Evolutionary conservation across 768 basidiomycete genomes (phyloP).

Genomic region (Nidularia sp.): DNA sequence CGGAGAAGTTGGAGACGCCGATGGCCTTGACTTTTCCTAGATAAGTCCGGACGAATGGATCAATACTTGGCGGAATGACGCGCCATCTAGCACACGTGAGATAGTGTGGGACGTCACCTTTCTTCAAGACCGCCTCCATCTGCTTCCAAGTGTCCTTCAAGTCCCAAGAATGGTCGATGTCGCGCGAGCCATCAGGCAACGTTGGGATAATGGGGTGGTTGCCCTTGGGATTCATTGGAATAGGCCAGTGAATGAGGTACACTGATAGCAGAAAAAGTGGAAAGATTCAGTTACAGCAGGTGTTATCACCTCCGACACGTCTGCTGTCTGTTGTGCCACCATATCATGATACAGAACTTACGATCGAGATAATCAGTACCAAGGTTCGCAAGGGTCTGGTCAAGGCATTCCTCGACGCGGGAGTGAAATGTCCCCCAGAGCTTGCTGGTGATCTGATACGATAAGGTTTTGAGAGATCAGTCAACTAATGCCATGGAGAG

Average conservation of each 20-base stretch:
- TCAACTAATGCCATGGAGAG: neutral
- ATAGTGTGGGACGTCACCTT: slow-evolving; percentile 32
- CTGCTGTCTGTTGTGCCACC: slow-evolving; percentile 3
- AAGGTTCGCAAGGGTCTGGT: slow-evolving; percentile 72
- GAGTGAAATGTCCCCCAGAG: slow-evolving; percentile 66
- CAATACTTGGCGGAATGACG: neutral
- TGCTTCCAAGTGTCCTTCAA: slow-evolving; percentile 77
- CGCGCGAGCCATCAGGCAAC: slow-evolving; percentile 60
- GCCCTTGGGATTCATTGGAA: slow-evolving; percentile 67
- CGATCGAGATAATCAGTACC: slow-evolving; percentile 85
- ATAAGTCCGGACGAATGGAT: neutral
- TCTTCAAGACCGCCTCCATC: slow-evolving; percentile 71
- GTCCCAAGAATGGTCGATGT: slow-evolving; percentile 64
- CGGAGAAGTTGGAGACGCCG: slow-evolving; percentile 76
- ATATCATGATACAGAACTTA: slow-evolving; percentile 27
- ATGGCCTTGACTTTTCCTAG: slow-evolving; percentile 63
- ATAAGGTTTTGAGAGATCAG: slow-evolving; percentile 1
- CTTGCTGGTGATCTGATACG: slow-evolving; percentile 62
- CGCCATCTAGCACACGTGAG: neutral
- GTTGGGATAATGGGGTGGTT: slow-evolving; percentile 57
- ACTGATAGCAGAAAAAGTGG: slow-evolving; percentile 23
- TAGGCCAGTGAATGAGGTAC: slow-evolving; percentile 79
- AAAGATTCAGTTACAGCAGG: neutral
- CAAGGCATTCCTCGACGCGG: slow-evolving; percentile 69
- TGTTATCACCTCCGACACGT: slow-evolving; percentile 5